phyloP scores from a whole-genome alignment of 805 yeast genomes.

The Blastobotrys attinorum region DNA sequence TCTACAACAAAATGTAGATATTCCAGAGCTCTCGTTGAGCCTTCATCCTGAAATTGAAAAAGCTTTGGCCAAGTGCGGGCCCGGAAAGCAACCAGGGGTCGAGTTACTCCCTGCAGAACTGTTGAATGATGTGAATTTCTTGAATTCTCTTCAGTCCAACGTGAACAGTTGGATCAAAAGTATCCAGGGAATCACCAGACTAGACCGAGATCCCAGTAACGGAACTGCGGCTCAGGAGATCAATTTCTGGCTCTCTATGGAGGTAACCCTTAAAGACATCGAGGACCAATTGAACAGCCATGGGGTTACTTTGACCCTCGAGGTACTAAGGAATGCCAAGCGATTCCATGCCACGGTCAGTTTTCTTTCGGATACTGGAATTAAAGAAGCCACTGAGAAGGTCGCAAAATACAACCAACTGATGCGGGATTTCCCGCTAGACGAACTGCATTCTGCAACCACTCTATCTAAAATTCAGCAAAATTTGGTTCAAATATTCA shows the following conservation, averaged over 20 bases:
- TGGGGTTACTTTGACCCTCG: conserved; percentile 50
- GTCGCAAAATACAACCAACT: conserved; percentile 55
- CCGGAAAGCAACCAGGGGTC: conserved; percentile 14
- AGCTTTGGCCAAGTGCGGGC: conserved; percentile 23
- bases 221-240: conserved; percentile 64
- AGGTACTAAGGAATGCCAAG: conserved; percentile 57
- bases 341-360: conserved; percentile 74
- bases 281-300: conserved; percentile 49
- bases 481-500: conserved; percentile 43
- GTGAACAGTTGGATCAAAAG: conserved; percentile 71
- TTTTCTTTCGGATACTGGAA: conserved; percentile 62
- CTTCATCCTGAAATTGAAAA: conserved; percentile 45
- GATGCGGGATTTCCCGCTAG: conserved; percentile 62
- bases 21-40: conserved; percentile 51
- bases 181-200: conserved; percentile 47
- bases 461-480: conserved; percentile 38
- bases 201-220: conserved; percentile 44
- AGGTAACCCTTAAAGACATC: conserved; percentile 46
- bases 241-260: conserved; percentile 71
- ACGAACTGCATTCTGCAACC: conserved; percentile 44
- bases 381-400: conserved; percentile 43
- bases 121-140: conserved; percentile 43
- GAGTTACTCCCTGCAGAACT: conserved; percentile 31
- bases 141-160: conserved; percentile 60
- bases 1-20: conserved; percentile 56